Evolutionary conservation across 305 asterid genomes (phyloP).

Genomic region (Solanum hybrid): DNA sequence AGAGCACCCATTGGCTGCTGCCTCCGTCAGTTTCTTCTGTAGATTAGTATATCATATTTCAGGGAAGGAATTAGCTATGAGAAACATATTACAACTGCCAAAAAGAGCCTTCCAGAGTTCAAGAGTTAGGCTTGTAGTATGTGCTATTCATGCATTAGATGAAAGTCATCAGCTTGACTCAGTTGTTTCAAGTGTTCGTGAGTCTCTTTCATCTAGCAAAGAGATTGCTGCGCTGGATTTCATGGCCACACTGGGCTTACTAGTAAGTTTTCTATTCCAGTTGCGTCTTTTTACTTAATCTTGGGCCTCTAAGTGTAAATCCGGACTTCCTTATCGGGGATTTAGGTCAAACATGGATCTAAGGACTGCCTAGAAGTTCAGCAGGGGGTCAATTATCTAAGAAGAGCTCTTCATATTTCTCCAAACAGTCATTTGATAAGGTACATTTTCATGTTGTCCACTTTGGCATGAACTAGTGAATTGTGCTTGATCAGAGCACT

Average conservation of each 20-base stretch:
- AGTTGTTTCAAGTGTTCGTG: constrained; percentile 59
- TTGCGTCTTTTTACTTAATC: neutral
- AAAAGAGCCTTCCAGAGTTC: constrained; percentile 61
- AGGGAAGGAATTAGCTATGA: constrained; percentile 66
- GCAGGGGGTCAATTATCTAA: constrained; percentile 64
- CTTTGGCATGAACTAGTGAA: neutral
- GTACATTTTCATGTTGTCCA: constrained; percentile 18
- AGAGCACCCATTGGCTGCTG: constrained; percentile 55
- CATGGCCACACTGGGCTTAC: constrained; percentile 59
- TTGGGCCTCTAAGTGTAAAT: constrained; percentile 2
- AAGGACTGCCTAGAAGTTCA: constrained; percentile 45
- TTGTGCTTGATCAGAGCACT: neutral
- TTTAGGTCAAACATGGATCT: constrained; percentile 57
- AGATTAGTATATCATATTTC: constrained; percentile 58
- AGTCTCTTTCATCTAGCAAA: constrained; percentile 42
- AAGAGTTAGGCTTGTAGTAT: constrained; percentile 51
- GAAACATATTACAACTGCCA: constrained; percentile 70
- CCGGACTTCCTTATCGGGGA: constrained; percentile 8
- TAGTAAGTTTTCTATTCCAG: constrained; percentile 44
- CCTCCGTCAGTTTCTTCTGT: constrained; percentile 57
- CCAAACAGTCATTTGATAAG: constrained; percentile 69
- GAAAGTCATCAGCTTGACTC: constrained; percentile 54
- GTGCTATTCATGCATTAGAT: constrained; percentile 75
- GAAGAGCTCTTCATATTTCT: constrained; percentile 77
- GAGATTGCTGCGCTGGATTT: constrained; percentile 64